Evolutionary conservation across 1,139 yeast genomes (phyloP).

Genomic region (Geotrichum klebahnii): DNA sequence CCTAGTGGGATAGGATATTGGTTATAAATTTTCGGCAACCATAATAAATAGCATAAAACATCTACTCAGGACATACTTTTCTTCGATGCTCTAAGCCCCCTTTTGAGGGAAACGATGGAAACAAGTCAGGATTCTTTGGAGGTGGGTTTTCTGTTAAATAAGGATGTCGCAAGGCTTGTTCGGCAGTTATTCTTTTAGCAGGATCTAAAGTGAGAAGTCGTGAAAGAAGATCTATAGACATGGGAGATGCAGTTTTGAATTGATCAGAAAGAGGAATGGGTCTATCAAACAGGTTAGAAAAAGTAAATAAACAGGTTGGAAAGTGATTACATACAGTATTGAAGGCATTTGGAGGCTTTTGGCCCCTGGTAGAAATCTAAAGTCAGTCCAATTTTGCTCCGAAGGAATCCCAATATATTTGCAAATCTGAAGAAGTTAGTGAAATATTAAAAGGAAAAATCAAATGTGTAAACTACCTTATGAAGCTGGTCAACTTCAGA

Average conservation of each 20-base stretch:
- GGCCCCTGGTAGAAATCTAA: constrained; percentile 27
- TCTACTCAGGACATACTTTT: neutral
- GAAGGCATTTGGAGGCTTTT: constrained; percentile 22
- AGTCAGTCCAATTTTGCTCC: constrained; percentile 30
- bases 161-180: constrained; percentile 55
- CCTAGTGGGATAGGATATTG: neutral
- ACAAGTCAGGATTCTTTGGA: constrained; percentile 56
- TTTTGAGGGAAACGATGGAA: constrained; percentile 33
- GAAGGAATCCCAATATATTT: constrained; percentile 24
- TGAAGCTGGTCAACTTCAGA: constrained; percentile 51
- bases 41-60: neutral
- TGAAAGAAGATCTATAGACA: constrained; percentile 61
- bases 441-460: neutral
- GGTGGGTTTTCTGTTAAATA: constrained; percentile 69
- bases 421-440: constrained; percentile 20
- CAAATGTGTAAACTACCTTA: constrained; percentile 2
- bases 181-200: constrained; percentile 53
- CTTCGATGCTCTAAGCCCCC: constrained; percentile 17
- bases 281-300: neutral
- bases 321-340: neutral
- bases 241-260: constrained; percentile 43
- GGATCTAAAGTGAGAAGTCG: constrained; percentile 67
- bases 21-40: neutral
- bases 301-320: neutral
- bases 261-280: constrained; percentile 11